A percentile compares a stretch with the other conserved stretches of the same genome.
Conservation (phyloP, 257 asterid species). For the Verbascum thapsus region DNA sequence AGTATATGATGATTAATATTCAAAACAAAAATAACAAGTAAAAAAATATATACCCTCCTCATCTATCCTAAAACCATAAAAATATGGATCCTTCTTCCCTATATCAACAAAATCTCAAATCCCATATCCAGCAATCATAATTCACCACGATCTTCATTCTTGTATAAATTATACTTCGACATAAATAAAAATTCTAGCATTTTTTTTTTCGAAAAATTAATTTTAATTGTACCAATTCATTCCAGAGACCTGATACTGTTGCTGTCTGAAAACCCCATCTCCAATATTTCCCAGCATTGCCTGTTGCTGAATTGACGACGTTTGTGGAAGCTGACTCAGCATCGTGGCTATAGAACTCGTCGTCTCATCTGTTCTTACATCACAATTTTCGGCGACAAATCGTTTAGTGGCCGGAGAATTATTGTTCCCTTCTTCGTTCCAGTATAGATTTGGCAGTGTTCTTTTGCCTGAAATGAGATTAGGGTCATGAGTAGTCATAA, state of each 20-base stretch:
- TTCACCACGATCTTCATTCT: too few species aligned
- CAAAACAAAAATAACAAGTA: conserved; percentile 30
- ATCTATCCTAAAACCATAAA: conserved; percentile 30
- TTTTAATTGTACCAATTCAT: conserved; percentile 60
- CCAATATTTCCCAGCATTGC: conserved; percentile 48
- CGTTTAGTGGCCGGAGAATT: conserved; percentile 53
- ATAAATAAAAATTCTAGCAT: not conserved
- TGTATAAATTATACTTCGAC: too few species aligned
- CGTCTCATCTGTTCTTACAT: conserved; percentile 36
- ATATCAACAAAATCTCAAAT: conserved; percentile 24
- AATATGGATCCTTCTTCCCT: conserved; percentile 6
- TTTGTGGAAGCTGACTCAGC: conserved; percentile 63
- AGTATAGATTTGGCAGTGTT: conserved; percentile 40
- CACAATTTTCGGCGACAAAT: conserved; percentile 44
- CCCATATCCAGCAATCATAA: conserved; percentile 16
- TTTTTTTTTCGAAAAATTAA: not conserved
- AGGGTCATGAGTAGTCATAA: conserved; percentile 22
- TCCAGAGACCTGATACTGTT: conserved; percentile 34
- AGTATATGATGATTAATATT: conserved; percentile 6
- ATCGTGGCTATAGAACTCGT: conserved; percentile 48
- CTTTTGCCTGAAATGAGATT: conserved; percentile 40
- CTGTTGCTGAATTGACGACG: conserved; percentile 47
- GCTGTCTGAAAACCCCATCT: conserved; percentile 57
- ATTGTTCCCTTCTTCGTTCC: conserved; percentile 48
- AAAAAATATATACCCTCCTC: conserved; percentile 43